Evolutionary conservation across 441 rosid species (phyloP).

Genomic region (Populus hybrid): DNA sequence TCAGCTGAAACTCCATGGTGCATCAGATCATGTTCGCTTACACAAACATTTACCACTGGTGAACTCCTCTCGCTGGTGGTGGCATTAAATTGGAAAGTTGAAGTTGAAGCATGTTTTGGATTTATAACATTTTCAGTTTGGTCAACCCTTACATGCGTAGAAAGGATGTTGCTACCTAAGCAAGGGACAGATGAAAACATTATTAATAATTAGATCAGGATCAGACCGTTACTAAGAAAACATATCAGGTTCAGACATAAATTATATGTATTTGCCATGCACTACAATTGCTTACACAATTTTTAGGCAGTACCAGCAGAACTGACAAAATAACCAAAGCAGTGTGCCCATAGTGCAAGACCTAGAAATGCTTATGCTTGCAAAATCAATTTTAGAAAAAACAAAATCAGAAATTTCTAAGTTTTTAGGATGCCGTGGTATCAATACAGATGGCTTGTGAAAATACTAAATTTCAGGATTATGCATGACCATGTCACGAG

Average conservation of each 20-base stretch:
- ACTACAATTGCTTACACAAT: background rate
- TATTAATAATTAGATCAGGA: background rate
- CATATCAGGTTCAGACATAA: too few species aligned
- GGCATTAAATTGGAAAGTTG: conserved; percentile 13
- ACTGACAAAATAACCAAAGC: background rate
- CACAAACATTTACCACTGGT: conserved; percentile 11
- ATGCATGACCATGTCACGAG: background rate
- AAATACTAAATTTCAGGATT: background rate
- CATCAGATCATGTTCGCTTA: conserved; percentile 16
- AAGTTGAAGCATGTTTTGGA: conserved; percentile 16
- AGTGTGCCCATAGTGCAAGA: background rate
- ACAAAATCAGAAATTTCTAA: background rate
- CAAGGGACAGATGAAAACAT: background rate
- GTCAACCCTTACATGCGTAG: conserved; percentile 21
- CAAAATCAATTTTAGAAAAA: background rate
- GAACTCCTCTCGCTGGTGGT: conserved; percentile 15
- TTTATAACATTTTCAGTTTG: conserved; percentile 20
- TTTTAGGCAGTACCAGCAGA: too few species aligned
- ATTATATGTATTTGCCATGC: background rate
- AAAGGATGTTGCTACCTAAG: conserved; percentile 8
- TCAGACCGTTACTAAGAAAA: background rate
- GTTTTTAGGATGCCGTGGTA: background rate
- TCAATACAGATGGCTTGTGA: background rate
- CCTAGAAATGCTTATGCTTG: background rate
- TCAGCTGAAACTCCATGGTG: conserved; percentile 36